These are phyloP conservation scores for Canavalia ensiformis DNA, from an alignment of 306 rosid species.

Conservation along the genomic window DNA sequence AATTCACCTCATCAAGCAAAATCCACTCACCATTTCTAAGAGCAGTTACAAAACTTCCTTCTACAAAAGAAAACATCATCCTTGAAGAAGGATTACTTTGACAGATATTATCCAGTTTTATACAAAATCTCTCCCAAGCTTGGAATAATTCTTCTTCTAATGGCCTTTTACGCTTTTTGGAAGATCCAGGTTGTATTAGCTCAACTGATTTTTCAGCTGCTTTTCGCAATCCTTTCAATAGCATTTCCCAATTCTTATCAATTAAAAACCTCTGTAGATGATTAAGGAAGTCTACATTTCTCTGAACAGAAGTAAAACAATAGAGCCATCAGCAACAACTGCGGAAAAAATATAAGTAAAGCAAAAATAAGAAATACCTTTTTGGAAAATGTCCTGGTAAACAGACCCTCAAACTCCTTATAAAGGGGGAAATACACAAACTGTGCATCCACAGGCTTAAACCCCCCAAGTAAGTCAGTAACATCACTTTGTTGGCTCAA, in stretches of 20 bases:
- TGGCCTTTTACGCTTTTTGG: conserved; percentile 75
- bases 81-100: conserved; percentile 67
- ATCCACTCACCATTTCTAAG: conserved; percentile 92
- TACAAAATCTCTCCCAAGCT: conserved; percentile 73
- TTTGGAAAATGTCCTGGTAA: conserved; percentile 58
- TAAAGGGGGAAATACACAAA: conserved; percentile 64
- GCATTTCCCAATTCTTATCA: conserved; percentile 67
- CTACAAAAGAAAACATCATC: conserved; percentile 92
- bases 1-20: conserved; percentile 97
- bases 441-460: conserved; percentile 79
- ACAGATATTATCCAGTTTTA: conserved; percentile 62
- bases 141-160: conserved; percentile 61
- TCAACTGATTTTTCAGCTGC: conserved; percentile 55
- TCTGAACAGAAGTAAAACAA: conserved; percentile 58
- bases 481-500: conserved; percentile 97
- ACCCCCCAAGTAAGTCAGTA: conserved; percentile 90
- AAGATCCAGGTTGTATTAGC: conserved; percentile 50
- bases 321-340: conserved; percentile 29
- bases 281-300: conserved; percentile 47
- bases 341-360: conserved; percentile 39
- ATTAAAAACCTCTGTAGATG: conserved; percentile 51
- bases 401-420: conserved; percentile 70
- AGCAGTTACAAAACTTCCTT: conserved; percentile 93
- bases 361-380: conserved; percentile 58
- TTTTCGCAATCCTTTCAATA: conserved; percentile 58